Evolutionary conservation across 2,329 filamentous ascomycete genomes (phyloP).

Genomic region (Arthrobotrys sinensis): DNA sequence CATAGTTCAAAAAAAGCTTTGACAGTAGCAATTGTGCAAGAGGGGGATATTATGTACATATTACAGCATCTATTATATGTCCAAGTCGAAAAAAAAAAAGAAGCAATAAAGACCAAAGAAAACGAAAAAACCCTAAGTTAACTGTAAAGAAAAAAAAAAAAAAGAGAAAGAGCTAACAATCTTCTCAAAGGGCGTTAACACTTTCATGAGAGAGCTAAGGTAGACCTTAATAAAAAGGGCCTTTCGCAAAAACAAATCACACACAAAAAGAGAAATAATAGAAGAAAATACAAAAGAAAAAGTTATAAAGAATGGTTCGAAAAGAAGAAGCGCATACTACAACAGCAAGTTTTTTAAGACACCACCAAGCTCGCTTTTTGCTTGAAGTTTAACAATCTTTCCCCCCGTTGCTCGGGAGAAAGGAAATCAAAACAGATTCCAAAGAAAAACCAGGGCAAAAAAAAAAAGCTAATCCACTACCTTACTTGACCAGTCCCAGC

Average conservation of each 20-base stretch:
- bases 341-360: constrained; percentile 7
- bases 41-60: constrained; percentile 47
- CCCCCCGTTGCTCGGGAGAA: constrained; percentile 7
- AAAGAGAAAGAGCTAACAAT: constrained; percentile 35
- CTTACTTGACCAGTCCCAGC: constrained; percentile 52
- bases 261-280: constrained; percentile 23
- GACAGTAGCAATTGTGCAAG: too few species aligned
- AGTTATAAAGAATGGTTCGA: constrained; percentile 19
- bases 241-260: constrained; percentile 30
- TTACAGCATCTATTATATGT: constrained; percentile 52
- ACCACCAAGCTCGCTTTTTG: neutral
- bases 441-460: constrained; percentile 32
- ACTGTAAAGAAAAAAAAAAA: constrained; percentile 19
- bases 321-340: constrained; percentile 20
- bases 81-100: constrained; percentile 41
- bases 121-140: constrained; percentile 28
- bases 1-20: neutral
- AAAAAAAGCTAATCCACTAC: constrained; percentile 44
- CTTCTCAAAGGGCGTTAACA: constrained; percentile 8
- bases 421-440: constrained; percentile 32
- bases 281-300: constrained; percentile 17
- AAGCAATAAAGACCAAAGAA: constrained; percentile 42
- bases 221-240: constrained; percentile 10
- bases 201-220: neutral
- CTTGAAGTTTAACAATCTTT: constrained; percentile 5